phyloP scores from a whole-genome alignment of 441 rosid genomes.

The Gossypium trilobum region DNA sequence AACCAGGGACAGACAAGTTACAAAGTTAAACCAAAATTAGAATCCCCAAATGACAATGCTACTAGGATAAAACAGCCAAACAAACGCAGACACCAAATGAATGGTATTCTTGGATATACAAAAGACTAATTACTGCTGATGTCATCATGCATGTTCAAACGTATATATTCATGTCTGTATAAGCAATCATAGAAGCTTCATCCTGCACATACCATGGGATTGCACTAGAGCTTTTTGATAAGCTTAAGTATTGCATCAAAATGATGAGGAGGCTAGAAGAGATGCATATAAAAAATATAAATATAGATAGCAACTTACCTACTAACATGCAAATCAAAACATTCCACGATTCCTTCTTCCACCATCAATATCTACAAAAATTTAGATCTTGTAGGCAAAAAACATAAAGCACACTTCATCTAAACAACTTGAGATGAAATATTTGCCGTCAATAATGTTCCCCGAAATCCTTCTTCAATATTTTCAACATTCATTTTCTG shows the following conservation, averaged over 20 bases:
- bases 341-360: constrained; percentile 16
- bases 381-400: constrained; percentile 12
- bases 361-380: constrained; percentile 28
- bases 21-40: not conserved
- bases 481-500: constrained; percentile 48
- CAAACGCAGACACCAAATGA: not conserved
- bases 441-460: constrained; percentile 68
- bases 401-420: constrained; percentile 18
- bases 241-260: not conserved
- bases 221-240: not conserved
- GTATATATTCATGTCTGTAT: not conserved
- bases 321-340: constrained; percentile 16
- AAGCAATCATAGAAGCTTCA: not conserved
- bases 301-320: constrained; percentile 20
- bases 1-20: not conserved
- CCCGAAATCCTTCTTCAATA: constrained; percentile 81
- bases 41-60: not conserved
- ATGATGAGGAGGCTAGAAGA: not conserved
- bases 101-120: not conserved
- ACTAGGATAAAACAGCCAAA: not conserved
- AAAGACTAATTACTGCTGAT: not conserved
- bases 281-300: not conserved
- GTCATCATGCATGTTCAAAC: not conserved
- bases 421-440: constrained; percentile 57
- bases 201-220: not conserved